Evolutionary conservation across 768 basidiomycete genomes (phyloP), one percentile per base, ranked within the genome.

Genomic region (Russula lepida): DNA sequence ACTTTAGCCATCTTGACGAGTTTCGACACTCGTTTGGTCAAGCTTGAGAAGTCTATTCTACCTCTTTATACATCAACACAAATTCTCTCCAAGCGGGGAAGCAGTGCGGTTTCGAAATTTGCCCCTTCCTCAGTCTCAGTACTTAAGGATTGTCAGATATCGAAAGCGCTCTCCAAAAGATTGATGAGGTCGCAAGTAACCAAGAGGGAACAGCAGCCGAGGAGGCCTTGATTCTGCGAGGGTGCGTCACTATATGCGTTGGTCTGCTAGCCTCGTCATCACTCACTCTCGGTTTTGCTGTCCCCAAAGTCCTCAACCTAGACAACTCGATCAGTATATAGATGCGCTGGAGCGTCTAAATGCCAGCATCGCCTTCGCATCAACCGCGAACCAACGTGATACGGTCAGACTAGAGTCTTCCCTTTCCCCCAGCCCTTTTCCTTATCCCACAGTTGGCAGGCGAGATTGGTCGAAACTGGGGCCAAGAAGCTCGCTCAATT

Each of bases 31-130:
- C 82, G 92, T 21, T 74, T 94, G 6, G 85, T 87, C 44, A 88
- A 86, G 69, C 79, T 93, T 23, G 92, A 93, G 68, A 92, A 91
- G 66, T 86, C 89, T 2, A 91, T 94, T 56, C 71, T 88, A 15
- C 92, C 92, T 0, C 72, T 94, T n/a, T 89, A 93, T 68, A 81
- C 79, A 1, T 85, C 87, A 3, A 85, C 90, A 0, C 88, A 92
- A 69, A 76, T 86, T 13, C 71, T 92, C 56, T 92, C 89, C 58
- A 77, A 80, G 66, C 74, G 91, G 41, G 81, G 81, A 19, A 81
- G 80, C 48, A 94, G 91, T 91, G 62, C 30, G 89, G 15, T 12
- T 9, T 28, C 15, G 12, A 15, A 37, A 37, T 37, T 15, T 17
- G 13, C 8, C 48, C 43, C 46, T 33, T 21, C 19, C 12, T 37